Evolutionary conservation across 2,329 filamentous ascomycete species (phyloP).

Genomic region (Ascochyta koolunga): DNA sequence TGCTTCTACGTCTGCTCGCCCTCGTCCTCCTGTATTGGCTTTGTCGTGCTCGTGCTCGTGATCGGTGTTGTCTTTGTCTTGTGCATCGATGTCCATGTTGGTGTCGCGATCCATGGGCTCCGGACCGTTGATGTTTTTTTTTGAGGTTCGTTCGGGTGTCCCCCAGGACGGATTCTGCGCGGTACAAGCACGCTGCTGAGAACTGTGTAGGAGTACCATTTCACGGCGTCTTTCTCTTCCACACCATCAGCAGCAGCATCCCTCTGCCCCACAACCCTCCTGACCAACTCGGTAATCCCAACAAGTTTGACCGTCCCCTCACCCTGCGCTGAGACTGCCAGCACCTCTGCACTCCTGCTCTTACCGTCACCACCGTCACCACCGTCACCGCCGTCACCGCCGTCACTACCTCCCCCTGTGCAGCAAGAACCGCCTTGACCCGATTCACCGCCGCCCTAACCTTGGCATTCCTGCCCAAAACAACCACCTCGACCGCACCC

Average conservation of each 20-base stretch:
- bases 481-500: conserved; percentile 9
- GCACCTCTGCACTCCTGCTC: neutral
- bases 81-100: too few species aligned
- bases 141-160: too few species aligned
- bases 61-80: too few species aligned
- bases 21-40: too few species aligned
- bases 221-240: conserved; percentile 2
- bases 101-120: too few species aligned
- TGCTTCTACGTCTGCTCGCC: neutral
- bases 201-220: conserved; percentile 28
- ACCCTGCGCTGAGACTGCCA: conserved; percentile 31
- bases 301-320: conserved; percentile 28
- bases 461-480: conserved; percentile 31
- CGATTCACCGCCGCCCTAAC: conserved; percentile 24
- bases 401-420: neutral
- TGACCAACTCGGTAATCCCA: conserved; percentile 28
- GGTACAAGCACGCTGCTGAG: conserved; percentile 20
- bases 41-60: too few species aligned
- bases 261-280: conserved; percentile 20
- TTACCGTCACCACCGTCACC: neutral
- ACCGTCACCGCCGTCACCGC: neutral
- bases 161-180: neutral
- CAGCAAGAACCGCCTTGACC: conserved; percentile 16
- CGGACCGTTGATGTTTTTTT: too few species aligned
- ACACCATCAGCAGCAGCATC: neutral